Evolutionary conservation across 2,329 filamentous ascomycete species (phyloP), one percentile per base, ranked within the genome.

Genomic region (Simplicillium aogashimaense): DNA sequence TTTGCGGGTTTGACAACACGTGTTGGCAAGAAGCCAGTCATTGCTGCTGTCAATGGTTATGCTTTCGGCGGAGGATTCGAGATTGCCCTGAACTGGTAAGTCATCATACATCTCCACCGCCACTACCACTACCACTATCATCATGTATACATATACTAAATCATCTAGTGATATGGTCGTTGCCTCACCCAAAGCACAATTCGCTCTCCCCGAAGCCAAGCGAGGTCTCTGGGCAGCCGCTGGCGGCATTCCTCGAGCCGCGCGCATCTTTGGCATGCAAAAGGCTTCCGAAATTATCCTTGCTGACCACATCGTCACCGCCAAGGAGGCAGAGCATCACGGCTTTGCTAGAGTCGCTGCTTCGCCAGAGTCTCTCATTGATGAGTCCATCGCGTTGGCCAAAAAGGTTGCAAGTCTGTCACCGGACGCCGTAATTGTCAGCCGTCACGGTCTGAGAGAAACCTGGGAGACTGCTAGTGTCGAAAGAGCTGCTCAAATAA

Each of bases 31-130:
- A 78, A 78, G 55, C 74, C 74, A 2, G 64, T 78, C 35, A 73
- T 78, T 51, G 73, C 72, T 8, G 74, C 74, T 2, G 71, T 77
- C 3, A 78, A 78, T 54, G 74, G 74, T 0, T 65, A 70, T 44
- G 71, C 72, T 1, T 58, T 75, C 36, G 74, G 74, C 0, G 74
- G 74, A 4, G 74, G 74, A 0, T 76, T 75, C 46, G 74, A 78
- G 55, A 70, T 74, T 47, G 64, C 66, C 8, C 54, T 74, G 40
- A 72, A 72, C 37, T 75, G 70, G 70, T 74, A 53, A 29, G 61
- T 55, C 17, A 14, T 4, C n/a, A 35, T 12, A 1, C 11, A 29
- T 28, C n/a, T 3, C 20, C 20, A 15, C 10, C 8, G n/a, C n/a
- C n/a, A n/a, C n/a, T n/a, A n/a, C n/a, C 14, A 13, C 28, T 35